Base-by-base conservation (phyloP, 208 protist species). In the Zelonia costaricensis region DNA sequence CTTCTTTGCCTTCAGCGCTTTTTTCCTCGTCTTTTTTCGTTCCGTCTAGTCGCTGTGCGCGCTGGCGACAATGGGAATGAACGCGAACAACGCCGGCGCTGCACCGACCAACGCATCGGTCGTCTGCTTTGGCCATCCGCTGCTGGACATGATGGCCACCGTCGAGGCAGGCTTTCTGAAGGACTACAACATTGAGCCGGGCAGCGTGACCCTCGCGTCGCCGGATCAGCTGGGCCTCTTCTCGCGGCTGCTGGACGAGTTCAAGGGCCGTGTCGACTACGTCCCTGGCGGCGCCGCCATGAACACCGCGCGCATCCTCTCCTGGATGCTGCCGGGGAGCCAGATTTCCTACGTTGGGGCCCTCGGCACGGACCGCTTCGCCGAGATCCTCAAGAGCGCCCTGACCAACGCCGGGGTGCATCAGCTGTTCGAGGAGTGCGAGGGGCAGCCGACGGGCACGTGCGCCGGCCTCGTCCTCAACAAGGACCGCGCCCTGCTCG, bases 251-350 rank as follows among this genome's bases (percentile, higher is more conserved):
- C 25, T 82, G 10, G 64, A 89, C 12, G 72, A 78, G n/a, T 60
- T 62, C 42, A 23, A 73, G 47, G 69, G 55, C 2, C 56, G 74
- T 12, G 92, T 97, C 4, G 76, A 95, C 46, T 99, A 96, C 65
- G 93, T 98, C n/a, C 89, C 97, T 42, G 98, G 98, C 54, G 98
- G 98, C 33, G 82, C 97, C 23, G 94, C 95, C 3, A 98, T 98
- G 93, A 99, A 99, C 84, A 84, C 94, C 27, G 94, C 97, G 22
- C 84, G 98, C 28, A 77, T 91, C 20, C 68, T 88, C 43, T 69
- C 94, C 39, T 97, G 91, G 89, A 76, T 94, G 62, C 62, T 69
- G n/a, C 72, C 76, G 10, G 36, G 44, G 7, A 54, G 69, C 2
- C 31, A 23, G 8, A 64, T 78, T 16, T 85, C 74, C 51, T 94